These are phyloP conservation scores for Phytophthora tentaculata DNA, from an alignment of 352 stramenopile species.

Conservation along the genomic window DNA sequence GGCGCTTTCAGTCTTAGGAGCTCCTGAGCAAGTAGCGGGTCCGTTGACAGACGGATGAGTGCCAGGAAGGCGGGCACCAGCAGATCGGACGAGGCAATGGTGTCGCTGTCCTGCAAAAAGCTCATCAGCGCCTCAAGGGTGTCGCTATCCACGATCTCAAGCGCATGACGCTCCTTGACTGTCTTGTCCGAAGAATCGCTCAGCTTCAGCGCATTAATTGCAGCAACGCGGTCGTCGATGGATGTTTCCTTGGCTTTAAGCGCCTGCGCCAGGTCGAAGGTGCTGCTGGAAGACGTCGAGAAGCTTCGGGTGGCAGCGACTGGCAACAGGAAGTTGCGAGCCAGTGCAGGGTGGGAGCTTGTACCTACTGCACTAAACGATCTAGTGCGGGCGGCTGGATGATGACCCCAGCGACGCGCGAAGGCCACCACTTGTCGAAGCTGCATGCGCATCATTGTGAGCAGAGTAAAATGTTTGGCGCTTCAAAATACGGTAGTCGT, in stretches of 20 bases:
- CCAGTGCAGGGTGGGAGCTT: background rate
- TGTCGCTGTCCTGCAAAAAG: slow-evolving; percentile 60
- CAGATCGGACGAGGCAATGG: slow-evolving; percentile 52
- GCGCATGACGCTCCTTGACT: slow-evolving; percentile 45
- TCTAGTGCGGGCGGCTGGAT: background rate
- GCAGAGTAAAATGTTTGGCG: too few relatives aligned
- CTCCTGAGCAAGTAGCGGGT: slow-evolving; percentile 60
- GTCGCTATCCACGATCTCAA: slow-evolving; percentile 66
- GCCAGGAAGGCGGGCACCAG: slow-evolving; percentile 68
- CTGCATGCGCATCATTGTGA: slow-evolving; percentile 23
- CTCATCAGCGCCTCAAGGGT: slow-evolving; percentile 49
- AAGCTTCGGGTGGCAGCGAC: slow-evolving; percentile 16
- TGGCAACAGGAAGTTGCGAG: slow-evolving; percentile 10
- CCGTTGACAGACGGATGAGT: slow-evolving; percentile 65
- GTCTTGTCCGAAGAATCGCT: slow-evolving; percentile 29
- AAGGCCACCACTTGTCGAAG: slow-evolving; percentile 23
- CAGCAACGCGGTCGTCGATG: slow-evolving; percentile 39
- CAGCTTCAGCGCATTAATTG: slow-evolving; percentile 43
- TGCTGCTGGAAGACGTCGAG: slow-evolving; percentile 17
- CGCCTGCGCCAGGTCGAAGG: slow-evolving; percentile 37
- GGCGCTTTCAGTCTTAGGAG: slow-evolving; percentile 58
- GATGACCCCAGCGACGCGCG: slow-evolving; percentile 14
- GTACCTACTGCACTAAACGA: background rate
- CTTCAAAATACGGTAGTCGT: too few relatives aligned
- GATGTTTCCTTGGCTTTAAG: slow-evolving; percentile 47